Evolutionary conservation across 1,139 yeast genomes (phyloP), one percentile per base, ranked within the genome.

Genomic region (Saccharomyces pastorianus): DNA sequence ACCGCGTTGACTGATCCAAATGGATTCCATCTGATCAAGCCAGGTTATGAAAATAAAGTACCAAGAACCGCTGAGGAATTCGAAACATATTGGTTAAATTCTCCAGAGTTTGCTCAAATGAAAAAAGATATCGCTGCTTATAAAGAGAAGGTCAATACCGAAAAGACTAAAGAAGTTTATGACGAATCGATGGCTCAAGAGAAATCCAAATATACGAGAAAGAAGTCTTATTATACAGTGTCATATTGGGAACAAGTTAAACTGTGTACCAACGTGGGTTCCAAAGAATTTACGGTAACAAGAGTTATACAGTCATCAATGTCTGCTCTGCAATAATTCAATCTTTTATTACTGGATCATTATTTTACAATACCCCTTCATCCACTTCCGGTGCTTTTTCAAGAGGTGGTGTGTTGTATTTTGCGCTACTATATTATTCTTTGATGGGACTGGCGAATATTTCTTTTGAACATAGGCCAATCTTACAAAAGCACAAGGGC

Each of bases 31-130:
- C 50, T 58, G 38, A 69, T 76, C 11, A 71, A 70, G 58, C 66
- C 71, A 5, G 86, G 86, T 1, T 78, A 59, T 60, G 95, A 86
- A 65, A 61, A 73, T 53, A 75, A 71, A 55, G 90, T 84, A 29
- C 96, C 96, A 38, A 73, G 78, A 57, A 82, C 88, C 3, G 79
- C 91, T 1, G 76, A 73, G 50, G 95, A 88, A 63, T 87, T 87
- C 64, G 85, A 82, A 59, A 70, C 70, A 2, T 76, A 76, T 64
- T 88, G 95, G 95, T 72, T 72, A 56, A 70, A 73, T n/a, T 84
- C 91, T 2, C 73, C 75, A 1, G 81, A 82, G 53, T 81, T 76
- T 63, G 59, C 67, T 9, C 65, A 66, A 64, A 49, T 59, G 72
- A 76, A 46, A 34, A 71, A 70, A 23, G 83, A 81, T 47, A 81